A percentile compares a stretch with the other conserved stretches of the same genome.
Conservation (phyloP, 805 yeast species). For the Candida maesae region DNA sequence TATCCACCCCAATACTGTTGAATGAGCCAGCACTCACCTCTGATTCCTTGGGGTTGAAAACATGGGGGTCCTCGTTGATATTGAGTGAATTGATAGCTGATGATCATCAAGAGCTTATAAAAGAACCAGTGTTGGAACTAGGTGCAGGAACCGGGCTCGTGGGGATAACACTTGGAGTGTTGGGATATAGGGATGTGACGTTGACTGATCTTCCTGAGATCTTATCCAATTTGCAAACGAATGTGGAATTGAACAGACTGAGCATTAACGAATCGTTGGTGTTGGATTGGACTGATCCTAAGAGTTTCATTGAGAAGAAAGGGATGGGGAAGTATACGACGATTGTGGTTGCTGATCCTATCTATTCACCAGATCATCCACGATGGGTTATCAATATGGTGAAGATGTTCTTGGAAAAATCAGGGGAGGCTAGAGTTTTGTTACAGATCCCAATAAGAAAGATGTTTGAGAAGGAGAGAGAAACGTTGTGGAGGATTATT, state of each 20-base stretch:
- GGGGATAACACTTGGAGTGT: constrained; percentile 62
- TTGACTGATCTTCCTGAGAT: constrained; percentile 83
- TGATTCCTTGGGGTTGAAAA: constrained; percentile 86
- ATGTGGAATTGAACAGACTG: constrained; percentile 52
- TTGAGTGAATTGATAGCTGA: constrained; percentile 53
- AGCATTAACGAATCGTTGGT: constrained; percentile 40
- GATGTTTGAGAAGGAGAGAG: constrained; percentile 63
- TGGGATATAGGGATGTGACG: constrained; percentile 40
- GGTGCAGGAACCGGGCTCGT: constrained; percentile 95
- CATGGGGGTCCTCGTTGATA: constrained; percentile 92
- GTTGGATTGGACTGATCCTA: constrained; percentile 77
- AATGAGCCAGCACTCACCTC: constrained; percentile 83
- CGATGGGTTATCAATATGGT: constrained; percentile 63
- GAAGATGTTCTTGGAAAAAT: constrained; percentile 36
- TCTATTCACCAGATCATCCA: constrained; percentile 83
- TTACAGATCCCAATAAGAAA: constrained; percentile 75
- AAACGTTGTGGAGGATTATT: constrained; percentile 53
- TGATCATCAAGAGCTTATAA: constrained; percentile 21
- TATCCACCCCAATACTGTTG: constrained; percentile 34
- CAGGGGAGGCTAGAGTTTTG: constrained; percentile 43
- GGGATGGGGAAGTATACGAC: constrained; percentile 43
- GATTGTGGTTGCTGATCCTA: constrained; percentile 80
- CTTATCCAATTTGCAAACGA: constrained; percentile 58
- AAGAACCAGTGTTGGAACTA: constrained; percentile 53
- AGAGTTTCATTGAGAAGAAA: constrained; percentile 30